These are phyloP conservation scores for Ustanciosporium gigantosporum DNA, from an alignment of 1,284 basidiomycete species.

Conservation along the genomic window DNA sequence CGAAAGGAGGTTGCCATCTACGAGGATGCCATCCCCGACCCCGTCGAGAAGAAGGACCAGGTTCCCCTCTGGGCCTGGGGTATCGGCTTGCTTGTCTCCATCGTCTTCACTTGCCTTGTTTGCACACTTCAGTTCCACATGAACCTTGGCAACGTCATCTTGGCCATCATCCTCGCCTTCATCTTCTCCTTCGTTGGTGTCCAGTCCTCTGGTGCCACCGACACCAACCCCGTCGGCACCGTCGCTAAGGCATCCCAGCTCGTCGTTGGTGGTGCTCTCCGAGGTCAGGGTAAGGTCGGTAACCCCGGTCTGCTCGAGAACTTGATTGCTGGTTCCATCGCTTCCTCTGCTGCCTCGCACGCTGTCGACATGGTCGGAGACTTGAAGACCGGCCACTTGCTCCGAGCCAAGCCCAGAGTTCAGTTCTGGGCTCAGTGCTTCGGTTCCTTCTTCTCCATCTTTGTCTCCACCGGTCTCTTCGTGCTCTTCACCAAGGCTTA, in stretches of 20 bases:
- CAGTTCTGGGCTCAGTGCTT: constrained; percentile 69
- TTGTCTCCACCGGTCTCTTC: constrained; percentile 40
- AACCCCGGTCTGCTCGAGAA: constrained; percentile 66
- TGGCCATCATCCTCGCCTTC: constrained; percentile 66
- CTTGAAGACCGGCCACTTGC: constrained; percentile 73
- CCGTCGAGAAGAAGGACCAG: constrained; percentile 64
- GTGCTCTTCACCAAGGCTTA: constrained; percentile 65
- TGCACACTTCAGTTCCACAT: constrained; percentile 53
- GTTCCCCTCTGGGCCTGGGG: constrained; percentile 69
- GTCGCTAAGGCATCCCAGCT: constrained; percentile 54
- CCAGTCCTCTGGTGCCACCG: constrained; percentile 62
- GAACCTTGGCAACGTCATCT: constrained; percentile 62
- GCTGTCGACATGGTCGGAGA: constrained; percentile 74
- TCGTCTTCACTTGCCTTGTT: constrained; percentile 67
- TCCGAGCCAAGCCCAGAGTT: constrained; percentile 70
- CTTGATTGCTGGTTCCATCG: constrained; percentile 68
- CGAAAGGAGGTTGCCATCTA: constrained; percentile 20
- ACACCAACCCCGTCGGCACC: constrained; percentile 50
- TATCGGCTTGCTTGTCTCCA: constrained; percentile 65
- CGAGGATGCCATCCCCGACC: constrained; percentile 41
- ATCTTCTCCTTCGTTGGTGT: constrained; percentile 73
- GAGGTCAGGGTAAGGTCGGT: constrained; percentile 64
- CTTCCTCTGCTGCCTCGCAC: constrained; percentile 69
- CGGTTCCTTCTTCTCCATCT: constrained; percentile 46
- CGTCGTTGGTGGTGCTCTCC: constrained; percentile 49